Conservation (phyloP, 371 early-diverging fungal species). For the Blastocladiella emersonii region DNA sequence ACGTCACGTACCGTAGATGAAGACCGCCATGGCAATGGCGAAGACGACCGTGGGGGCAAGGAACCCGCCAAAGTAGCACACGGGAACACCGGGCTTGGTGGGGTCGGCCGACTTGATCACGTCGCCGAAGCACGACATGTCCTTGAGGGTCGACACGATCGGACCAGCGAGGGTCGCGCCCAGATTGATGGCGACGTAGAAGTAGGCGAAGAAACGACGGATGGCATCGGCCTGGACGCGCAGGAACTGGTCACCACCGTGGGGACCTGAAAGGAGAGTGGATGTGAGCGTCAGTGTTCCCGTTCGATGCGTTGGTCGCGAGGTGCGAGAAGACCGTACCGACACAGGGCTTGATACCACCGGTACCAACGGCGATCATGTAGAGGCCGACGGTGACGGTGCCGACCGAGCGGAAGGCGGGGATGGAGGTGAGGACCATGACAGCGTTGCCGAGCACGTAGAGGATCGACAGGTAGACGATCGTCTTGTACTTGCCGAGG, state of each 20-base stretch:
- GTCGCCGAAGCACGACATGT: conserved; percentile 8
- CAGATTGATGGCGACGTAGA: conserved; percentile 34
- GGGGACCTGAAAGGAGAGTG: no score
- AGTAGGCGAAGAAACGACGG: conserved; percentile 27
- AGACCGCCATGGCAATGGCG: conserved; percentile 7
- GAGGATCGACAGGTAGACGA: conserved; percentile 32
- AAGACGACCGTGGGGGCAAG: conserved; percentile 3
- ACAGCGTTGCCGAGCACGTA: conserved; percentile 34
- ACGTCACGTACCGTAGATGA: no score
- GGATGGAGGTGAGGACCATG: conserved; percentile 18
- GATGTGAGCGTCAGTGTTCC: no score
- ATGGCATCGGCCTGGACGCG: background rate
- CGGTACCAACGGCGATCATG: conserved; percentile 42
- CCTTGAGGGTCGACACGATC: conserved; percentile 2
- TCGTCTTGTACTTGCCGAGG: conserved; percentile 52
- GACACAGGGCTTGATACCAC: conserved; percentile 43
- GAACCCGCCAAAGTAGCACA: conserved; percentile 9
- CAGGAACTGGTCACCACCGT: conserved; percentile 35
- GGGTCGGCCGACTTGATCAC: background rate
- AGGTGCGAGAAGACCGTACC: no score
- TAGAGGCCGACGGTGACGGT: conserved; percentile 14
- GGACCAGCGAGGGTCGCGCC: conserved; percentile 10
- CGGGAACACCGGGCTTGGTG: background rate
- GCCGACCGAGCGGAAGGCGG: conserved; percentile 12
- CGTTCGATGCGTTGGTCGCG: no score